Evolutionary conservation across 1,284 basidiomycete species (phyloP), one percentile per base, ranked within the genome.

Genomic region (Heimioporus retisporus): DNA sequence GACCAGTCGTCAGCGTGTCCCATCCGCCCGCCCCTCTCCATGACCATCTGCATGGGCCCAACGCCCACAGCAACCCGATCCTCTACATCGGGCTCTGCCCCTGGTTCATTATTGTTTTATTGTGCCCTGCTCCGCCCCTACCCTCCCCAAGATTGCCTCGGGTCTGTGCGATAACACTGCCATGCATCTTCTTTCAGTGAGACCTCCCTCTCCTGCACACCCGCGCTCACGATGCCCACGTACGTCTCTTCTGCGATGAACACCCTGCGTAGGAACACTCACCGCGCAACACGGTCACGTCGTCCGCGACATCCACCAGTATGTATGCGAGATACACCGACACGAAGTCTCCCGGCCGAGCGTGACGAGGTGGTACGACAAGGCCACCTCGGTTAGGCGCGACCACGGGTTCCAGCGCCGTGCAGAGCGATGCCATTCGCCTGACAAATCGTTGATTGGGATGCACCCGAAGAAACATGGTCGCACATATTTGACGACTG

Each of bases 231-330:
- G n/a, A n/a, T n/a, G n/a, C 28, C 28, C 28, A 28, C 28, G 28
- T 28, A 28, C 28, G 28, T 28, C 28, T 28, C 28, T 28, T 28
- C 97, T 6, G 97, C 98, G 0, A 99, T 99, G 97, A 99, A 99
- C 79, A 99, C 95, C 70, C 99, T 99, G 97, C 99, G 94, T 77
- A 87, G 94, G 69, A 96, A 99, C 75, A 95, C 96, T 35, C 35
- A 99, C 97, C 0, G 86, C 87, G 4, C 88, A 91, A 67, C 97
- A 99, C 73, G 77, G 98, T 28, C 84, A 86, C 15, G 75, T 92
- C 46, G 85, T 96, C 2, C 84, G 83, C 25, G 91, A 96, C 2
- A 86, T 93, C 55, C 86, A 98, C 15, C 87, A 88, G 3, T 98
- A 98, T 75, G 10, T 35, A 35, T 35, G 35, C 35, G 10, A 10